Percentiles rank a stretch among this genome's conserved stretches.
phyloP scores from a whole-genome alignment of 2,329 filamentous ascomycete species.

The Ceratocystis colombiana region DNA sequence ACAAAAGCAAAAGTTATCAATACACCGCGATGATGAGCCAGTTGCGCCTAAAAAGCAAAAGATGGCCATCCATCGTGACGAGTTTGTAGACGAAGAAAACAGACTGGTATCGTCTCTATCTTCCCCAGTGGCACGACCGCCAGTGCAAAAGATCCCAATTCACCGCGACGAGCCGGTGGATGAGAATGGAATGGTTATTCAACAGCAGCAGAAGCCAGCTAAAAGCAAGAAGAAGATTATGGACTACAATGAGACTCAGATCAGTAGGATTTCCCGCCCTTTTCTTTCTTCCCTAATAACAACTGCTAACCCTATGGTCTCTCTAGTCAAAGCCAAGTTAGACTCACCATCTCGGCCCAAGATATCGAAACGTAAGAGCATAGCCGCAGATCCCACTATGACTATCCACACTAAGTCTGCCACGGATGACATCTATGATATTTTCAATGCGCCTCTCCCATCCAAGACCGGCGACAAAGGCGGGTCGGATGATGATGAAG shows the following conservation, averaged over 20 bases:
- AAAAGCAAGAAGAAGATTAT: constrained; percentile 65
- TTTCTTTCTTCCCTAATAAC: not conserved
- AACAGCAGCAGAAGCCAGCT: constrained; percentile 31
- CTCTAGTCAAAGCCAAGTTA: constrained; percentile 76
- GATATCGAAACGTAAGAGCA: constrained; percentile 59
- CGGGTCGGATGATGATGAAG: constrained; percentile 26
- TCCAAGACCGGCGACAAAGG: constrained; percentile 29
- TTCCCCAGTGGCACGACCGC: not conserved
- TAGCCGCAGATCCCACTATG: constrained; percentile 73
- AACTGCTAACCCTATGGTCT: constrained; percentile 3
- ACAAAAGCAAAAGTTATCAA: constrained; percentile 24
- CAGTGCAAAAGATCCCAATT: constrained; percentile 14
- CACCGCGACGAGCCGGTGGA: constrained; percentile 22
- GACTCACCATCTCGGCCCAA: constrained; percentile 83
- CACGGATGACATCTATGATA: constrained; percentile 93
- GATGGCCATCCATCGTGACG: constrained; percentile 21
- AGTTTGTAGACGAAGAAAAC: constrained; percentile 20
- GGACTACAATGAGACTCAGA: constrained; percentile 86
- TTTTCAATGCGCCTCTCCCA: constrained; percentile 78
- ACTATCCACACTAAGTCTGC: constrained; percentile 91
- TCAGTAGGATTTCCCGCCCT: constrained; percentile 49
- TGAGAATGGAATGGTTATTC: constrained; percentile 28
- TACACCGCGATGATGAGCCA: constrained; percentile 24
- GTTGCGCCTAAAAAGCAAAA: constrained; percentile 25
- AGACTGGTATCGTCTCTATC: not conserved